Percentiles rank a stretch among this genome's conserved stretches.
Conservation (phyloP, 805 yeast genomes). For the Sungouiella blattae region DNA sequence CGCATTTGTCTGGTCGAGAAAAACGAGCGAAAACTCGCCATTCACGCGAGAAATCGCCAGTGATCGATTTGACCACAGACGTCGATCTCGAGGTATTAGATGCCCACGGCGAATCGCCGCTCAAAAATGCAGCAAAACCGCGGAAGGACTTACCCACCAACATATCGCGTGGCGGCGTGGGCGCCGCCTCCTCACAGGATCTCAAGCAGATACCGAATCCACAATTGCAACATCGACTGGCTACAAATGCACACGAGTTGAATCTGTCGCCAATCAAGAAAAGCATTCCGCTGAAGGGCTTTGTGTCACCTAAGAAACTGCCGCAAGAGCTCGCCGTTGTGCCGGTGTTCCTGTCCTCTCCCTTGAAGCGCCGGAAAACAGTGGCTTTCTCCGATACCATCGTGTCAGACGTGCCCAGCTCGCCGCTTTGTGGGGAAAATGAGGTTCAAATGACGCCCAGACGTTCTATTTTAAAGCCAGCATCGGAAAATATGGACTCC, state of each 20-base stretch:
- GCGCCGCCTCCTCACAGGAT: neutral
- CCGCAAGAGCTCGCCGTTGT: neutral
- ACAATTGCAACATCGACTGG: too few relatives aligned
- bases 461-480: slow-evolving; percentile 33
- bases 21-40: neutral
- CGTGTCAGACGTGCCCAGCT: slow-evolving; percentile 26
- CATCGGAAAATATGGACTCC: slow-evolving; percentile 8
- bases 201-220: neutral
- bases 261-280: slow-evolving; percentile 16
- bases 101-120: slow-evolving; percentile 8
- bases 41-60: slow-evolving; percentile 7
- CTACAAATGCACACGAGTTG: slow-evolving; percentile 2
- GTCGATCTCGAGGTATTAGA: neutral
- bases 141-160: neutral
- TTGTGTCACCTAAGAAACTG: neutral
- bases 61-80: slow-evolving; percentile 14
- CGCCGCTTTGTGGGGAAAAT: slow-evolving; percentile 17
- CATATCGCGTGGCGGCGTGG: neutral
- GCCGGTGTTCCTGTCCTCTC: slow-evolving; percentile 18
- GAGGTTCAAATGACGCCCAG: slow-evolving; percentile 27
- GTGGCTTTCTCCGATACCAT: slow-evolving; percentile 42
- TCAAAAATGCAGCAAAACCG: slow-evolving; percentile 2
- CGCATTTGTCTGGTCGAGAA: neutral
- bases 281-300: neutral
- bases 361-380: slow-evolving; percentile 23